Conservation (phyloP, 306 rosid genomes). For the Cucumis hystrix region DNA sequence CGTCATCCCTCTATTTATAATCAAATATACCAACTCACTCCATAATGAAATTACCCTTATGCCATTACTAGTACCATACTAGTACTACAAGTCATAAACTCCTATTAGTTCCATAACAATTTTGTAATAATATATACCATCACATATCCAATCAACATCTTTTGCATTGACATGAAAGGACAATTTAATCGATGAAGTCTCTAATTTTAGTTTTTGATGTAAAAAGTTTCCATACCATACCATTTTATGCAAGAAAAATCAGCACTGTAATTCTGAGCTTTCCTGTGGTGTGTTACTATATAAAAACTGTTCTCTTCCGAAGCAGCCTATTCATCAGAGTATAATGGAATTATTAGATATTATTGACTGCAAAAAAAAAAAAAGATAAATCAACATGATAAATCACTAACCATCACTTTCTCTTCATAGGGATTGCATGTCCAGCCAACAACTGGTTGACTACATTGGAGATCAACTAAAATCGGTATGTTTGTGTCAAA, state of each 20-base stretch:
- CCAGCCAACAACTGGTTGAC: constrained; percentile 91
- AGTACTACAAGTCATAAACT: no score
- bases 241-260: not conserved
- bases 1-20: no score
- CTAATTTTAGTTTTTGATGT: not conserved
- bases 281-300: not conserved
- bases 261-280: not conserved
- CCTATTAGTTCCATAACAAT: no score
- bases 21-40: no score
- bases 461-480: constrained; percentile 44
- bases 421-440: constrained; percentile 79
- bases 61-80: no score
- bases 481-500: constrained; percentile 30
- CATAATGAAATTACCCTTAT: no score
- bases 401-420: not conserved
- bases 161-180: not conserved
- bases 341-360: not conserved
- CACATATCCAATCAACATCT: not conserved
- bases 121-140: not conserved
- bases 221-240: not conserved
- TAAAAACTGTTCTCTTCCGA: not conserved
- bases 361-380: not conserved
- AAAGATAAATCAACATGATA: not conserved
- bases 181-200: not conserved
- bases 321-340: not conserved